Conservation (phyloP, 441 rosid species). For the Corymbia citriodora region DNA sequence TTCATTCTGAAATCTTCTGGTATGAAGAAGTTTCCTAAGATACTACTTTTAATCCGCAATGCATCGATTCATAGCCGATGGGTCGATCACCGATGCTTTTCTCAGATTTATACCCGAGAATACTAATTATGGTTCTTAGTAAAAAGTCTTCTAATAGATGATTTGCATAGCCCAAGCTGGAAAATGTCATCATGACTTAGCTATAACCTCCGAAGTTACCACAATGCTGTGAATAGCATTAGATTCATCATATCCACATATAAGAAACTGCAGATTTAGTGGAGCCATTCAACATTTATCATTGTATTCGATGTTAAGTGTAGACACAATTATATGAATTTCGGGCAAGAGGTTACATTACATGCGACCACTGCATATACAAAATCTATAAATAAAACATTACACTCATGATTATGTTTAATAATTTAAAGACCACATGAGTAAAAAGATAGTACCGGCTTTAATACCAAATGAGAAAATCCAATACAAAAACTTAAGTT, state of each 20-base stretch:
- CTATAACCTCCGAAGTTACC: background rate
- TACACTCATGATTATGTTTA: background rate
- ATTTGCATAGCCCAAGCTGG: background rate
- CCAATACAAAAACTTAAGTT: too few species aligned
- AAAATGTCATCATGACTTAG: background rate
- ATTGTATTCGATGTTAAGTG: background rate
- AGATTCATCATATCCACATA: background rate
- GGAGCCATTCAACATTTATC: background rate
- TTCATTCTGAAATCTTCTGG: background rate
- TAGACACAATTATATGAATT: background rate
- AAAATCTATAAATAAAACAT: background rate
- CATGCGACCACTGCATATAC: background rate
- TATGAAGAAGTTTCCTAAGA: background rate
- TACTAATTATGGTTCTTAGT: background rate
- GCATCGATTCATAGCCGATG: background rate
- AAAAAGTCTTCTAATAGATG: background rate
- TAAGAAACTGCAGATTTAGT: background rate
- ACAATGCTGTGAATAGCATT: background rate
- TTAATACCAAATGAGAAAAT: too few species aligned
- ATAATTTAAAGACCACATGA: too few species aligned
- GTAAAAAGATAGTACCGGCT: too few species aligned
- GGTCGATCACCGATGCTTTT: background rate
- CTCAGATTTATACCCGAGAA: background rate
- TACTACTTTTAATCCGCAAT: background rate
- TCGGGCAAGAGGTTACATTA: background rate